phyloP scores from a whole-genome alignment of 257 asterid genomes.

The Cordia subcordata region DNA sequence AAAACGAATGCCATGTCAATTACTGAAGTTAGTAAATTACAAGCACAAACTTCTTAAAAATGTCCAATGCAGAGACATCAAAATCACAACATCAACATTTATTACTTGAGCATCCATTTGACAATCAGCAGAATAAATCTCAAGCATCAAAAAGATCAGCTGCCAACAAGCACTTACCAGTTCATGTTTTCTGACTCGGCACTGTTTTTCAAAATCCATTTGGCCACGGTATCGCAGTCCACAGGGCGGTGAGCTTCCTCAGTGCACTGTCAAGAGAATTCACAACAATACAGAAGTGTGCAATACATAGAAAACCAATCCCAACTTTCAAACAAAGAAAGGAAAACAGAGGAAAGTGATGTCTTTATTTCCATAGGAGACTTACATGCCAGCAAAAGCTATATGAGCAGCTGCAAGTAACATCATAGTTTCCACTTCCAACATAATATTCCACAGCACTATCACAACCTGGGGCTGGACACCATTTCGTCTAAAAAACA shows the following conservation, averaged over 20 bases:
- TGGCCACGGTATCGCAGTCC: constrained; percentile 85
- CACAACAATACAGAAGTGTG: neutral
- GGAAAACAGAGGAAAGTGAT: constrained; percentile 8
- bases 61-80: no score
- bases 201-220: constrained; percentile 89
- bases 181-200: constrained; percentile 99
- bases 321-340: neutral
- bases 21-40: no score
- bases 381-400: constrained; percentile 96
- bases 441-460: constrained; percentile 69
- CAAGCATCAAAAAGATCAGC: neutral
- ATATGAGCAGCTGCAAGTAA: constrained; percentile 67
- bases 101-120: no score
- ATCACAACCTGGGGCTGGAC: constrained; percentile 97
- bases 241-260: constrained; percentile 99
- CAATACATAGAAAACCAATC: neutral
- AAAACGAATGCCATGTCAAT: no score
- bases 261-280: constrained; percentile 49
- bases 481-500: constrained; percentile 79
- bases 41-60: no score
- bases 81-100: no score
- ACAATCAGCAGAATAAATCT: no score
- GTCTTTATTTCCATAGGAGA: neutral
- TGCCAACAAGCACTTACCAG: neutral
- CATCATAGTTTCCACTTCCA: constrained; percentile 88